phyloP scores from a whole-genome alignment of 2,329 filamentous ascomycete genomes.

The Fusarium redolens region DNA sequence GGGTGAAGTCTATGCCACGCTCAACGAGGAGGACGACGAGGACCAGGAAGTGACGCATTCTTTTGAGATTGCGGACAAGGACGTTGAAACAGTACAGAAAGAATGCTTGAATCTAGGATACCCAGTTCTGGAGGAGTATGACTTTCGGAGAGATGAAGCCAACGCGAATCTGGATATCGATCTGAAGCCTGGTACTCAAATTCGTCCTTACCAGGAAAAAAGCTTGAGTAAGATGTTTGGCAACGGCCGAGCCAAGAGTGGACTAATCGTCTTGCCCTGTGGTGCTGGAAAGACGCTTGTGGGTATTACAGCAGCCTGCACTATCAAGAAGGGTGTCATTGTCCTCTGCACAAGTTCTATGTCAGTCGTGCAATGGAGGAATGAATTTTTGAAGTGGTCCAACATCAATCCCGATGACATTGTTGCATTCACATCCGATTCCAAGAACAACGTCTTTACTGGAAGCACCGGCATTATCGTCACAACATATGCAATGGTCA shows the following conservation, averaged over 20 bases:
- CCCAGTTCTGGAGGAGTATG: constrained; percentile 95
- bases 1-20: constrained; percentile 76
- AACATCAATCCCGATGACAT: constrained; percentile 94
- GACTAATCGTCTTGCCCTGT: constrained; percentile 96
- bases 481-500: constrained; percentile 99
- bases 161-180: constrained; percentile 96
- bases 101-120: constrained; percentile 87
- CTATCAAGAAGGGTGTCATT: constrained; percentile 95
- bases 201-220: constrained; percentile 96
- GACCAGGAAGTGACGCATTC: constrained; percentile 89
- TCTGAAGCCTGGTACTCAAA: constrained; percentile 87
- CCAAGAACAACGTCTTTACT: constrained; percentile 82
- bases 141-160: constrained; percentile 89
- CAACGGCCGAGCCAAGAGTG: constrained; percentile 95
- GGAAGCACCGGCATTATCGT: constrained; percentile 96
- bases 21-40: constrained; percentile 89
- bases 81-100: constrained; percentile 88
- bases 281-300: constrained; percentile 97
- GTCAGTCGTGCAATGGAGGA: constrained; percentile 96
- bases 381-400: constrained; percentile 98
- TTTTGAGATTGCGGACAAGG: constrained; percentile 87
- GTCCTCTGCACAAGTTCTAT: constrained; percentile 97
- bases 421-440: constrained; percentile 93
- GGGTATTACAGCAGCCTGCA: constrained; percentile 97
- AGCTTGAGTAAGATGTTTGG: constrained; percentile 99